Conservation (phyloP, 2,329 filamentous ascomycete species). For the Fusarium secorum region DNA sequence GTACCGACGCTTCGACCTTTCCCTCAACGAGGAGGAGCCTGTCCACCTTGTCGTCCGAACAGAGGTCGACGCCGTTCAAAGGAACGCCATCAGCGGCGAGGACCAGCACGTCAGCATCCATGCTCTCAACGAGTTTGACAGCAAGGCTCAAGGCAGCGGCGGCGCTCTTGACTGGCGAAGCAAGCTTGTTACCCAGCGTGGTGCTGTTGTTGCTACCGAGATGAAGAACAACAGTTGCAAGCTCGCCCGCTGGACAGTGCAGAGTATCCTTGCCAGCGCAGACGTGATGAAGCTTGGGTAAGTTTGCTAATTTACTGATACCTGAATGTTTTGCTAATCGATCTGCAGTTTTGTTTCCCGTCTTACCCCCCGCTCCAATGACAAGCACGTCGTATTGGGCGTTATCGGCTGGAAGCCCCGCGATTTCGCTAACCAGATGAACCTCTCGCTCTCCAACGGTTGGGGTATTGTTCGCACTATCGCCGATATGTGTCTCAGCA, state of each 20-base stretch:
- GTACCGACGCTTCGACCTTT: slow-evolving; percentile 96
- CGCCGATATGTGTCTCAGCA: slow-evolving; percentile 87
- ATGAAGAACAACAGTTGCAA: slow-evolving; percentile 99
- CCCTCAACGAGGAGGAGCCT: slow-evolving; percentile 92
- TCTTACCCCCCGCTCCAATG: slow-evolving; percentile 87
- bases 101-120: slow-evolving; percentile 93
- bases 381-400: slow-evolving; percentile 93
- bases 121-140: slow-evolving; percentile 98
- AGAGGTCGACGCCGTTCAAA: slow-evolving; percentile 93
- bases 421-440: slow-evolving; percentile 98
- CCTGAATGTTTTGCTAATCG: slow-evolving; percentile 18
- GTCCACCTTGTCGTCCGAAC: slow-evolving; percentile 93
- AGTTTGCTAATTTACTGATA: slow-evolving; percentile 44
- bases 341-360: slow-evolving; percentile 86
- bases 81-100: slow-evolving; percentile 91
- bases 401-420: slow-evolving; percentile 98
- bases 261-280: slow-evolving; percentile 96
- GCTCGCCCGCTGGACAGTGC: slow-evolving; percentile 95
- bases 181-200: slow-evolving; percentile 92
- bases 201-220: slow-evolving; percentile 96
- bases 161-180: slow-evolving; percentile 96
- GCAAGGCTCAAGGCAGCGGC: slow-evolving; percentile 93
- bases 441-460: slow-evolving; percentile 93
- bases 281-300: slow-evolving; percentile 98
- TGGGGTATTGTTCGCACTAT: slow-evolving; percentile 99